Conservation (phyloP, 1,139 yeast species). For the Candida mesenterica region DNA sequence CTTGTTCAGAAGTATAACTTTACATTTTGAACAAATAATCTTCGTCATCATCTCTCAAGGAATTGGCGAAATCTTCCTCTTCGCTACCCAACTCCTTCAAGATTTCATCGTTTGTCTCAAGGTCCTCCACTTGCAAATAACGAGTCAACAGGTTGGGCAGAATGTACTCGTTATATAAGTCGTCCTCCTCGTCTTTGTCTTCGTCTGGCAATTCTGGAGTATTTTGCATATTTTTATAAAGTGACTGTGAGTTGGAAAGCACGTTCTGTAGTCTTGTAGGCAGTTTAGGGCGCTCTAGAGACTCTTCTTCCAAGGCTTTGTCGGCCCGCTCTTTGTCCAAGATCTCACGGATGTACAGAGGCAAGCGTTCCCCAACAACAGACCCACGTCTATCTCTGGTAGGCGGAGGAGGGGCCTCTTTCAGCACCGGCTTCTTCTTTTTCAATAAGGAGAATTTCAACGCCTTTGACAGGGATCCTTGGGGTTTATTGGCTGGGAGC, state of each 20-base stretch:
- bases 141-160: conserved; percentile 44
- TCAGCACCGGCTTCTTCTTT: neutral
- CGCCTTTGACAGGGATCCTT: neutral
- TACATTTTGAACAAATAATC: conserved; percentile 34
- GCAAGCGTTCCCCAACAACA: conserved; percentile 40
- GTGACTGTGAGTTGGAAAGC: conserved; percentile 37
- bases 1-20: too few species aligned
- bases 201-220: conserved; percentile 14
- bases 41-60: conserved; percentile 24
- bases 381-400: conserved; percentile 29
- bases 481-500: neutral
- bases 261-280: conserved; percentile 34
- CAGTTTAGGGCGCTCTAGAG: conserved; percentile 2
- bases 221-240: conserved; percentile 21
- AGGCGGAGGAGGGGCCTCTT: neutral
- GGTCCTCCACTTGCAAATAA: conserved; percentile 21
- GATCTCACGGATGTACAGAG: conserved; percentile 38
- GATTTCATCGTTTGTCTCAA: conserved; percentile 20
- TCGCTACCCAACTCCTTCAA: conserved; percentile 16
- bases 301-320: conserved; percentile 5
- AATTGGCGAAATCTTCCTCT: conserved; percentile 29
- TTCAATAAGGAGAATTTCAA: conserved; percentile 2
- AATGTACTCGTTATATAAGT: conserved; percentile 37
- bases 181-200: conserved; percentile 14
- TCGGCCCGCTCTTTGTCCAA: conserved; percentile 12